Base-by-base conservation (phyloP, 768 basidiomycete species). In the Trametes meyenii region DNA sequence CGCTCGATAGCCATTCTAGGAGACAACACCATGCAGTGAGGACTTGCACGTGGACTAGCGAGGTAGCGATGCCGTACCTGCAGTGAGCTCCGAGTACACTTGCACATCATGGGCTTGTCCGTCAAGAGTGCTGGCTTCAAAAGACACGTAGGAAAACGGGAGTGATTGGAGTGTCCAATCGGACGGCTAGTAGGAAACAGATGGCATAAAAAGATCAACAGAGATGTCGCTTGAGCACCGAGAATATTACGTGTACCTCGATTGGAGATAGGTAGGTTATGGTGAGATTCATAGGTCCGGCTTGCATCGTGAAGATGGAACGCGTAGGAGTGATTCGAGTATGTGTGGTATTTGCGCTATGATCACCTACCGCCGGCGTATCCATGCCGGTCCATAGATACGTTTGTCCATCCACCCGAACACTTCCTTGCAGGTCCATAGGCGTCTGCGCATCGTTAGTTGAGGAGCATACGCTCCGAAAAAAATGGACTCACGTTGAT, bases 211-310 rank as follows among this genome's bases (percentile, higher is more conserved):
- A n/a, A 35, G 8, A 14, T 14, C 10, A 33, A 33, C 14, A n/a
- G 26, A 6, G 23, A 19, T 19, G 19, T 38, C 12, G 1, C 19
- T 6, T 10, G 40, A 48, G 44, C 4, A 5, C 6, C 13, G 46
- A 21, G 3, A 26, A 5, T 11, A 11, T 26, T 2, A 21, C 11
- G 66, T 26, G n/a, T 40, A 76, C 76, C 70, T 76, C 76, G 19
- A 79, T 73, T 1, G 78, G 78, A 38, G 72, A 76, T 11, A 78
- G 66, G 60, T 76, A 78, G 0, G 73, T 76, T 33, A 75, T 69
- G 17, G 68, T 77, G 50, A 78, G 48, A 39, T 74, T 68, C 58
- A 79, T 73, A 1, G 69, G 63, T 13, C 76, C 78, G 6, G 76
- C 76, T 29, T 62, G 58, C 49, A 77, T 62, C 1, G 62, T 66